phyloP scores from a whole-genome alignment of 495 filamentous ascomycete species.

The Venustampulla echinocandica region DNA sequence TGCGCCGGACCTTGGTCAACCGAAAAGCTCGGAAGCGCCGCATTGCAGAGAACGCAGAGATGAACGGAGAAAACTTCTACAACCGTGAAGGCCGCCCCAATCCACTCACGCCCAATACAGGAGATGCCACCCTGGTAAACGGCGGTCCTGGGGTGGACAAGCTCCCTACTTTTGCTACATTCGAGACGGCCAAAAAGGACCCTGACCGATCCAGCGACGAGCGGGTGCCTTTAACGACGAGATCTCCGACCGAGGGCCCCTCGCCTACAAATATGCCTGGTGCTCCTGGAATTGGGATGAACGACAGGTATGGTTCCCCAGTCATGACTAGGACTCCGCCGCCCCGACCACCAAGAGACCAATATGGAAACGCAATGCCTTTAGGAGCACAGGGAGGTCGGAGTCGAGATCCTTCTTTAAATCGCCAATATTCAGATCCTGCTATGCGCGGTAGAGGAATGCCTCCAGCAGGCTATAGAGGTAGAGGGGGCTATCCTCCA shows the following conservation, averaged over 20 bases:
- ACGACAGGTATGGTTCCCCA: constrained; percentile 16
- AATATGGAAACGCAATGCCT: constrained; percentile 58
- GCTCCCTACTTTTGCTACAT: constrained; percentile 67
- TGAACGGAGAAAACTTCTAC: constrained; percentile 91
- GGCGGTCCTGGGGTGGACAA: constrained; percentile 44
- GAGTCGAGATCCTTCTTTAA: constrained; percentile 22
- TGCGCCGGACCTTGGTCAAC: constrained; percentile 88
- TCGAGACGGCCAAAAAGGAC: constrained; percentile 53
- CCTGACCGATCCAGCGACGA: constrained; percentile 59
- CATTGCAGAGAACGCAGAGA: constrained; percentile 87
- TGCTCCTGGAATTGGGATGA: constrained; percentile 19
- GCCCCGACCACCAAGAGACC: constrained; percentile 43
- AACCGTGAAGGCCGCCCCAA: constrained; percentile 52
- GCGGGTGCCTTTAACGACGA: constrained; percentile 67
- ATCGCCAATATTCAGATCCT: constrained; percentile 52
- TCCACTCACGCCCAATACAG: constrained; percentile 33
- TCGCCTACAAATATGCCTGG: constrained; percentile 31
- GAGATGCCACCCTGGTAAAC: constrained; percentile 42
- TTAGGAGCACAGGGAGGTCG: constrained; percentile 27
- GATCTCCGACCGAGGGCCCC: constrained; percentile 44
- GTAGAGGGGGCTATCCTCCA: constrained; percentile 33
- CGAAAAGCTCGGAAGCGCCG: constrained; percentile 85
- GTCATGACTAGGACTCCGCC: constrained; percentile 13
- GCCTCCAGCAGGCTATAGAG: constrained; percentile 23
- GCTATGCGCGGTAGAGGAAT: constrained; percentile 47